Evolutionary conservation across 179 eudicot genomes (phyloP).

Genomic region (Monotropa hypopitys): DNA sequence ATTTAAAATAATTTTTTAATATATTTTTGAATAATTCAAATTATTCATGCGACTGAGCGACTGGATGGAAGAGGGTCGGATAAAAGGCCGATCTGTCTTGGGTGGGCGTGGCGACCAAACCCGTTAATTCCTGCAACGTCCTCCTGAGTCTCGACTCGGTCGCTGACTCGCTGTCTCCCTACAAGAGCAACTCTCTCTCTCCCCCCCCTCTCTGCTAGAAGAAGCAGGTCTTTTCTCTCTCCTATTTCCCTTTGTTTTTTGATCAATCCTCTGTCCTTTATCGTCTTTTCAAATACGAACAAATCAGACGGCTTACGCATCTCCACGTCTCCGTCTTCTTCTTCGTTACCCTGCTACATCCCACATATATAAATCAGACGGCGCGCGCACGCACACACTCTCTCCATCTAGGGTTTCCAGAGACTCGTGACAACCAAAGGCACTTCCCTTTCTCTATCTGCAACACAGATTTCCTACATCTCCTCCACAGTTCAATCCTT

Average conservation of each 20-base stretch:
- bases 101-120: neutral
- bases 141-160: constrained; percentile 8
- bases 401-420: constrained; percentile 32
- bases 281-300: constrained; percentile 10
- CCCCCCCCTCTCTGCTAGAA: constrained; percentile 8
- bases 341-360: constrained; percentile 13
- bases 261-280: constrained; percentile 16
- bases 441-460: constrained; percentile 6
- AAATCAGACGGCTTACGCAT: constrained; percentile 33
- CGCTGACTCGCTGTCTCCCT: constrained; percentile 19
- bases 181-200: neutral
- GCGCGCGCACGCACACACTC: too few species aligned
- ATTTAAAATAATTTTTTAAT: too few species aligned
- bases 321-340: constrained; percentile 35
- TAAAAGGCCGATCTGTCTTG: too few species aligned
- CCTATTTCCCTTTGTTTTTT: constrained; percentile 17
- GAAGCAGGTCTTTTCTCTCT: neutral
- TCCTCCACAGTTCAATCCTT: constrained; percentile 6
- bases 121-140: constrained; percentile 13
- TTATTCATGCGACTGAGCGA: too few species aligned
- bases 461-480: constrained; percentile 6
- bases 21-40: too few species aligned
- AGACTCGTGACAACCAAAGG: neutral
- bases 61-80: too few species aligned
- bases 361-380: constrained; percentile 21